Conservation (phyloP, 2,329 filamentous ascomycete genomes). For the Cercospora nicotianae region DNA sequence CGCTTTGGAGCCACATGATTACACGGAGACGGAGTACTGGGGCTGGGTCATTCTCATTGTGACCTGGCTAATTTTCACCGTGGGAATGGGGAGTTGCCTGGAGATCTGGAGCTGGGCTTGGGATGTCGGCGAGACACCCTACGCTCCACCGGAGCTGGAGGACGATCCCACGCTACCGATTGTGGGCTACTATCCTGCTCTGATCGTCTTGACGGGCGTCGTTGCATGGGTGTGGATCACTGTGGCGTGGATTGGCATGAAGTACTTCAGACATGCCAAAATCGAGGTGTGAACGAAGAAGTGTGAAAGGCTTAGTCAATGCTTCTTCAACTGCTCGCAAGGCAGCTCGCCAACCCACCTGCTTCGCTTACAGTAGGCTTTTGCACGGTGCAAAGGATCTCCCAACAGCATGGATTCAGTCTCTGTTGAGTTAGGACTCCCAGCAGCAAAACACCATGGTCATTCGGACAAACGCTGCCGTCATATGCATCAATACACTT, state of each 20-base stretch:
- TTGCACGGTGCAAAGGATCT: background rate
- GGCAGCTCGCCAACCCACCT: background rate
- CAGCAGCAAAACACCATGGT: background rate
- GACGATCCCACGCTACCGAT: constrained; percentile 94
- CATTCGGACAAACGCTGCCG: background rate
- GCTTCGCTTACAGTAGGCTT: background rate
- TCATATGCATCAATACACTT: background rate
- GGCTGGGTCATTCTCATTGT: constrained; percentile 88
- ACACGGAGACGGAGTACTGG: constrained; percentile 96
- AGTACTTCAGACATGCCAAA: constrained; percentile 97
- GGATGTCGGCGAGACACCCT: constrained; percentile 95
- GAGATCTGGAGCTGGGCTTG: constrained; percentile 98
- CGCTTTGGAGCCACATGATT: constrained; percentile 70
- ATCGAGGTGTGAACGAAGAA: constrained; percentile 58
- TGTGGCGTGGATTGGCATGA: constrained; percentile 98
- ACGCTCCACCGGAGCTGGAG: constrained; percentile 90
- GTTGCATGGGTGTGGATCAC: constrained; percentile 99
- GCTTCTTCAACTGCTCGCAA: background rate
- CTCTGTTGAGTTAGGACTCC: background rate
- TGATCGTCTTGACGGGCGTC: constrained; percentile 88
- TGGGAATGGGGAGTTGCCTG: constrained; percentile 93
- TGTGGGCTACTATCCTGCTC: constrained; percentile 91
- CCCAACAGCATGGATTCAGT: background rate
- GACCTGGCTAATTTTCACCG: constrained; percentile 94
- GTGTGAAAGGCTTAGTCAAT: background rate